Base-by-base conservation (phyloP, 108 stramenopile species). In the Cyclotella kingstonii region DNA sequence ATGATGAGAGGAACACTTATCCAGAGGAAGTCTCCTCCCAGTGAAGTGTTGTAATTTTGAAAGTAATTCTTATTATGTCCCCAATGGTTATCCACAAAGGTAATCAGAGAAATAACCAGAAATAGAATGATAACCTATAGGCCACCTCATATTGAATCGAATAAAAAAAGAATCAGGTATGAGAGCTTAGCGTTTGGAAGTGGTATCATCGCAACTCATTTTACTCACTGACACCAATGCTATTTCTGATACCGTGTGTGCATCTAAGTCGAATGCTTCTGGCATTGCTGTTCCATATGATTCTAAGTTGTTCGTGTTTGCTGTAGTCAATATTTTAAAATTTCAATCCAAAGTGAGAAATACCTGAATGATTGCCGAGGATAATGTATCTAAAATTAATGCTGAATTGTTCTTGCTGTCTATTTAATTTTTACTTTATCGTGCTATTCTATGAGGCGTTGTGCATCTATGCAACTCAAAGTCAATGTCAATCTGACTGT, bases 221-320 rank as follows among this genome's bases (percentile, higher is more conserved):
- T 28, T 33, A n/a, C 26, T 51, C 21, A 69, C 31, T 6, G 76
- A 53, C 4, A 68, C 19, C 21, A 81, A 80, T 53, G 73, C 77
- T 8, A 76, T 62, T 45, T 73, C 75, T 26, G 82, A 85, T 73
- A 81, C 73, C 9, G 63, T 69, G 35, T 27, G 39, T 35, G 48
- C 25, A 26, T 8, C 39, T 7, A 57, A 25, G 4, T 35, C 11
- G 21, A 36, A 54, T 14, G 14, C 29, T 1, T 1, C 49, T 15
- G 49, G 5, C 49, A 30, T 30, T 19, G 19, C 31, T 51, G 14
- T 14, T 27, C 27, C 27, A 9, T 36, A 36, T 36, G 36, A 11
- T 36, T 9, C 36, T 9, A 36, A 9, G 11, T 11, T 36, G 9
- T n/a, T n/a, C n/a, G n/a, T n/a, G n/a, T n/a, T n/a, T n/a, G n/a